Percentiles rank a stretch among this genome's conserved stretches.
These are phyloP conservation scores for Paspalum vaginatum DNA, from an alignment of 176 grass and related monocot species.

Conservation along the genomic window DNA sequence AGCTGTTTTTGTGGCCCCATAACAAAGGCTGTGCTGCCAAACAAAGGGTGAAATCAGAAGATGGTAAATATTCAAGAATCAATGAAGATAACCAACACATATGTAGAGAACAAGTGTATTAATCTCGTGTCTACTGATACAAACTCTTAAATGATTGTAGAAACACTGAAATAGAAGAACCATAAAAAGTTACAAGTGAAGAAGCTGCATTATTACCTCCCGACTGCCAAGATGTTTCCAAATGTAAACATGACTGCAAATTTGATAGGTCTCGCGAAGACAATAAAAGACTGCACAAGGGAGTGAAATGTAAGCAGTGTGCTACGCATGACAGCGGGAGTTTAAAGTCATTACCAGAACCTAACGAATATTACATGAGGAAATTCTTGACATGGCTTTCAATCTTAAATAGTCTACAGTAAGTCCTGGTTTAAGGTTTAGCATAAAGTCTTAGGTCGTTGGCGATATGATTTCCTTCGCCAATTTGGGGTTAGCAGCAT, in stretches of 20 bases:
- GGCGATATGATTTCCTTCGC: background rate
- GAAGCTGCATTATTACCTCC: constrained; percentile 58
- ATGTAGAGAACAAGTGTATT: background rate
- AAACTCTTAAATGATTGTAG: background rate
- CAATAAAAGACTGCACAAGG: constrained; percentile 67
- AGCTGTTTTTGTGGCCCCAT: constrained; percentile 70
- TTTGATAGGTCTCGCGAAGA: constrained; percentile 81
- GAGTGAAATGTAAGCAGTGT: constrained; percentile 25
- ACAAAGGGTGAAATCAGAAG: constrained; percentile 52
- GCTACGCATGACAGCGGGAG: background rate
- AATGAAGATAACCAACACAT: background rate
- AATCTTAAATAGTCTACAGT: background rate
- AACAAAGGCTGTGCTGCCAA: constrained; percentile 89
- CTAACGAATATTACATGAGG: background rate
- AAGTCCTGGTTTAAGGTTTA: background rate
- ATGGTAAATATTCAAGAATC: constrained; percentile 26
- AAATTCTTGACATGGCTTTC: background rate
- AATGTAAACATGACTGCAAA: constrained; percentile 86
- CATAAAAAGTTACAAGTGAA: constrained; percentile 10
- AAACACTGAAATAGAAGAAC: background rate
- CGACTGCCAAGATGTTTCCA: constrained; percentile 89
- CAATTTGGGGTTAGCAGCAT: background rate
- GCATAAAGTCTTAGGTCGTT: background rate
- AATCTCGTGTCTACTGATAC: background rate
- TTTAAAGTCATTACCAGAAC: background rate